Percentiles rank a stretch among this genome's conserved stretches.
Evolutionary conservation across 371 early-diverging fungal genomes (phyloP).

Genomic region (Mortierella sp.): DNA sequence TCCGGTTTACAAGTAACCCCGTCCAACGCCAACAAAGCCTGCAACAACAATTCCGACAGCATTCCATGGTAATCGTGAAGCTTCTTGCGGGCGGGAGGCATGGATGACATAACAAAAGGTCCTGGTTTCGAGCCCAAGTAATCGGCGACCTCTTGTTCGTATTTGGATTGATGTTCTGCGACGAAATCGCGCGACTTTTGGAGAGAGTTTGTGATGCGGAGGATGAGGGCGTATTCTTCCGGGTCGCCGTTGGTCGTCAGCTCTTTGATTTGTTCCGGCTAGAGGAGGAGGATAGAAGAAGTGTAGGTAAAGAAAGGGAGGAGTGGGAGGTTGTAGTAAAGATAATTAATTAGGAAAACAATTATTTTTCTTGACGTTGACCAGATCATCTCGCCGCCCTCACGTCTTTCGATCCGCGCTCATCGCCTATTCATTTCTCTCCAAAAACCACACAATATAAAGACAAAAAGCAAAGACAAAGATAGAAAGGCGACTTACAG

Average conservation of each 20-base stretch:
- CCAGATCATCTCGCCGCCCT: too few species aligned
- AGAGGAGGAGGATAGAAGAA: neutral
- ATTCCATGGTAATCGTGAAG: constrained; percentile 69
- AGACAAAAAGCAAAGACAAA: neutral
- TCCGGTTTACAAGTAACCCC: constrained; percentile 68
- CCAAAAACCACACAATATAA: too few species aligned
- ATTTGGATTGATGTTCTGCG: constrained; percentile 40
- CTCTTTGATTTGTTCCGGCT: constrained; percentile 58
- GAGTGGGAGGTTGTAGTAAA: neutral
- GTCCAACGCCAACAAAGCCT: constrained; percentile 69
- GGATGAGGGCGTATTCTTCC: constrained; percentile 59
- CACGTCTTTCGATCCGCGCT: too few species aligned
- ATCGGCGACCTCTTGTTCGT: constrained; percentile 33
- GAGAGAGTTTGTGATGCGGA: constrained; percentile 49
- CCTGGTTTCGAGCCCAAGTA: constrained; percentile 36
- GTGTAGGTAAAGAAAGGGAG: too few species aligned
- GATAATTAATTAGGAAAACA: too few species aligned
- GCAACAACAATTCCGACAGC: constrained; percentile 71
- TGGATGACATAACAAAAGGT: constrained; percentile 29
- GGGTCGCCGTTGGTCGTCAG: constrained; percentile 65
- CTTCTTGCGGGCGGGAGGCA: constrained; percentile 59
- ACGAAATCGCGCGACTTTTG: constrained; percentile 41
- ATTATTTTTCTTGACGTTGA: too few species aligned
- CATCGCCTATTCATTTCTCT: too few species aligned
- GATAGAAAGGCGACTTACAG: constrained; percentile 59